Conservation (phyloP, 805 yeast genomes). For the Wickerhamiella kazuoi region DNA sequence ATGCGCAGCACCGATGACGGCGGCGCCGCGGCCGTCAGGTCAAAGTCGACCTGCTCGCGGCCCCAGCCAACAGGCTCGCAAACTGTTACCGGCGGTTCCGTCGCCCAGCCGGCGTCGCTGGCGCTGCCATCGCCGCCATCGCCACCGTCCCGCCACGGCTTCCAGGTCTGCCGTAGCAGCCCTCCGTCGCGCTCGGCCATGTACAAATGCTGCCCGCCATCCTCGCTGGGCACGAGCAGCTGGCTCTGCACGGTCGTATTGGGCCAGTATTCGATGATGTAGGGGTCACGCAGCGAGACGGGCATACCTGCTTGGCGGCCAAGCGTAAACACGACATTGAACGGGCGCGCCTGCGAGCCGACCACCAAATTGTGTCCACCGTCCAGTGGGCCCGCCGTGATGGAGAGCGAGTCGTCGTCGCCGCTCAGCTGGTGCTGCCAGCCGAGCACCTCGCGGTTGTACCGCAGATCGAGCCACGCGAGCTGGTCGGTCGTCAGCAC, state of each 20-base stretch:
- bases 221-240: slow-evolving; percentile 2
- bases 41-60: slow-evolving; percentile 3
- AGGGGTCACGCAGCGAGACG: slow-evolving; percentile 16
- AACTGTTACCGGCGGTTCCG: not conserved
- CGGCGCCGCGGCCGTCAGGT: not conserved
- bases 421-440: slow-evolving; percentile 56
- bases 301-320: slow-evolving; percentile 23
- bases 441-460: slow-evolving; percentile 34
- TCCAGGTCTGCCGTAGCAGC: slow-evolving; percentile 9
- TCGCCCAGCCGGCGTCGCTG: not conserved
- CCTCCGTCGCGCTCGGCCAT: slow-evolving; percentile 11
- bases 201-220: slow-evolving; percentile 3
- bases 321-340: slow-evolving; percentile 22
- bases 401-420: slow-evolving; percentile 34
- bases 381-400: slow-evolving; percentile 20
- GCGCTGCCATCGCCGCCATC: not conserved
- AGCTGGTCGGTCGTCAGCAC: slow-evolving; percentile 33
- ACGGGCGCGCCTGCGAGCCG: slow-evolving; percentile 21
- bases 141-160: too few relatives aligned
- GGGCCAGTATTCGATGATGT: slow-evolving; percentile 12
- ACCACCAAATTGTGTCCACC: slow-evolving; percentile 14
- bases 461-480: slow-evolving; percentile 28
- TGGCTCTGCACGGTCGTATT: slow-evolving; percentile 11
- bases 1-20: slow-evolving; percentile 4
- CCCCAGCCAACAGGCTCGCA: not conserved